Evolutionary conservation across 805 yeast genomes (phyloP), one percentile per base, ranked within the genome.

Genomic region (Grigorovia humatica): DNA sequence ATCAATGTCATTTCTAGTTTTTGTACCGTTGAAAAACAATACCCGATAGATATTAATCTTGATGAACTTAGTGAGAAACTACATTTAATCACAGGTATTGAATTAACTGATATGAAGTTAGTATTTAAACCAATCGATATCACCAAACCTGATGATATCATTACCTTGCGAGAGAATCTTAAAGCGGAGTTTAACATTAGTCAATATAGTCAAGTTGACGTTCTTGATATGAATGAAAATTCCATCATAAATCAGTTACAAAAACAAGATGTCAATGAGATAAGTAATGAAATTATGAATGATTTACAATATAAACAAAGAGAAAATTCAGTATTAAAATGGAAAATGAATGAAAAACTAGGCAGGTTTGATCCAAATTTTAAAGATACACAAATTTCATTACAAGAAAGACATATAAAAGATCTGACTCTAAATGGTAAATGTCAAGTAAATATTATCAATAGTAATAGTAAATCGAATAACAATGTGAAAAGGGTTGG

Each of bases 321-420:
- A 53, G 49, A 67, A 2, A 79, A 83, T 51, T 75, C 91, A 0
- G 95, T 87, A 1, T 73, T 82, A 51, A 76, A 75, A 51, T 90
- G 96, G 96, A 91, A 90, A 64, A 74, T 76, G 52, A 71, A 74
- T 32, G 76, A 85, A 55, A 68, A 78, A 52, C 68, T 88, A 27
- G 96, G 97, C 0, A 71, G 90, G 48, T 89, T 82, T 59, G 80
- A 84, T 55, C 85, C 88, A 0, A 62, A 69, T 4, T 76, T 64
- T 46, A 64, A 65, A 15, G 59, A 69, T 23, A 51, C 63, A 27
- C 59, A 61, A 7, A 46, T 53, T 12, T 53, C 60, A 19, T 38
- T 50, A 35, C 70, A 71, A 47, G 60, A 61, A 9, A 67, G 63
- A 23, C 69, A 65, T 46, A 65, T 74, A 0, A 56, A 54, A 23